Evolutionary conservation across 73 alveolate species (phyloP).

Genomic region (Paramecium sonneborni): DNA sequence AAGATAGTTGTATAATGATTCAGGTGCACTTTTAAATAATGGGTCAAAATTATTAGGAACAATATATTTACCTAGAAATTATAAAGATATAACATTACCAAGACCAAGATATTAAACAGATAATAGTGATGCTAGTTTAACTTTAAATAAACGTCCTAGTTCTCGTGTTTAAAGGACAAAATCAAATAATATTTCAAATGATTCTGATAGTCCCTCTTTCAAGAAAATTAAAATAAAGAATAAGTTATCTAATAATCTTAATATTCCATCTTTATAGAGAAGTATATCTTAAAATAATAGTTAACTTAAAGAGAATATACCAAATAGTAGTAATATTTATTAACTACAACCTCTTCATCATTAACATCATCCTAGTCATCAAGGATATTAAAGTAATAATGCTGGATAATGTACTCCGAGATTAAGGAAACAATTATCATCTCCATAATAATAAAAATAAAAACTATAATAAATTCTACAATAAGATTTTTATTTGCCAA

Average conservation of each 20-base stretch:
- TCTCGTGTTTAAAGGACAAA: not conserved
- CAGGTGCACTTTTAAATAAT: not conserved
- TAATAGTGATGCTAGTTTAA: constrained; percentile 52
- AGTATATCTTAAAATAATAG: constrained; percentile 3
- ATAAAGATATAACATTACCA: constrained; percentile 32
- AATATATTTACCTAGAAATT: not conserved
- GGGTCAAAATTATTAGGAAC: constrained; percentile 25
- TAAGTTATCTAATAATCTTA: not conserved
- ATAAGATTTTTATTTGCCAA: not conserved
- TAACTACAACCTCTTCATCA: not conserved
- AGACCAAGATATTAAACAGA: constrained; percentile 58
- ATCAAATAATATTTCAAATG: constrained; percentile 42
- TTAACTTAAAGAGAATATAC: not conserved
- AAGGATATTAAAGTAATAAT: not conserved
- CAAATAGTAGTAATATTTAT: not conserved
- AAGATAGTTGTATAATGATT: not conserved
- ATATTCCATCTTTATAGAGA: not conserved
- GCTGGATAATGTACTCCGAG: constrained; percentile 22
- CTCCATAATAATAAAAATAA: constrained; percentile 23
- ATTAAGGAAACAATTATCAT: not conserved
- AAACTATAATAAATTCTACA: not conserved
- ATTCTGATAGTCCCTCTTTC: constrained; percentile 39
- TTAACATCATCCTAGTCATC: constrained; percentile 16
- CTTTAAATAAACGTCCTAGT: constrained; percentile 26
- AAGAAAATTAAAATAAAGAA: not conserved